Conservation (phyloP, 495 filamentous ascomycete species). For the Penicillium pancosmium region DNA sequence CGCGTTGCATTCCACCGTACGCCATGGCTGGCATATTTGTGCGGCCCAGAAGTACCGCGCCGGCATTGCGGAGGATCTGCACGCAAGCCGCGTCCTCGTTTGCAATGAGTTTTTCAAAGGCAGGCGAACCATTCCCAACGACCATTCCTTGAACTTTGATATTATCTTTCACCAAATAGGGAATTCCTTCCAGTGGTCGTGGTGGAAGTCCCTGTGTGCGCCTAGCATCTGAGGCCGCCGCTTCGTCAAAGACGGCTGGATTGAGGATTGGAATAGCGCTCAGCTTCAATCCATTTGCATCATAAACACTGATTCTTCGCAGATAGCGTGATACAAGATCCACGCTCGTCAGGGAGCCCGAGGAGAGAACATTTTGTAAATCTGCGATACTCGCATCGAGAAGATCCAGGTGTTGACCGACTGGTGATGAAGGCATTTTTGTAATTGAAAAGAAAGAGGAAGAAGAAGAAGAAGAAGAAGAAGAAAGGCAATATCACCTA, state of each 20-base stretch:
- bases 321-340: conserved; percentile 53
- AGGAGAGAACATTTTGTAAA: conserved; percentile 45
- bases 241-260: conserved; percentile 32
- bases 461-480: not conserved
- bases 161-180: conserved; percentile 72
- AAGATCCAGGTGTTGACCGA: conserved; percentile 48
- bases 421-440: conserved; percentile 13
- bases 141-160: conserved; percentile 70
- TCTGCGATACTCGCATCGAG: conserved; percentile 61
- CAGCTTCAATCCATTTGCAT: conserved; percentile 35
- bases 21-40: conserved; percentile 49
- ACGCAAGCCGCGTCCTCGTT: conserved; percentile 69
- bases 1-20: conserved; percentile 45
- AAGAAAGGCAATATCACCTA: not conserved
- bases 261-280: conserved; percentile 39
- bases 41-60: conserved; percentile 65
- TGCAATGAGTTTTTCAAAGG: conserved; percentile 61
- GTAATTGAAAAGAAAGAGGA: not conserved
- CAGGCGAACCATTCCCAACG: conserved; percentile 53
- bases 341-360: conserved; percentile 46
- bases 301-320: conserved; percentile 43
- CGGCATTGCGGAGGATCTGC: conserved; percentile 57
- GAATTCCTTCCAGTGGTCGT: conserved; percentile 69
- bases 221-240: conserved; percentile 35
- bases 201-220: conserved; percentile 28